These are phyloP conservation scores for Pseudonitzschia multistriata DNA, from an alignment of 108 stramenopile genomes.

Conservation along the genomic window DNA sequence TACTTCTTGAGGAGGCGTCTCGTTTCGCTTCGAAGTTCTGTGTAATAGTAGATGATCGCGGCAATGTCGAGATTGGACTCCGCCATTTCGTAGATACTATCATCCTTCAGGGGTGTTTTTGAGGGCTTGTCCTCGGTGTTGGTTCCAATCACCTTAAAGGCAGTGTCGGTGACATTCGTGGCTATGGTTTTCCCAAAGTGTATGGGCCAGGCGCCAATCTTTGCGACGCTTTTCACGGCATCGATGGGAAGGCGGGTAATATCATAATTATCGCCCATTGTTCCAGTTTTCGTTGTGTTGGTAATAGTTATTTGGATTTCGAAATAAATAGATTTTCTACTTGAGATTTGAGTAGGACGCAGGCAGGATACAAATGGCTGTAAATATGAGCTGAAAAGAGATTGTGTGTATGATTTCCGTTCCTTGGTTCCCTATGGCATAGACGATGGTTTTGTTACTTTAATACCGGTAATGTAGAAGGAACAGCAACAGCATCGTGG, in stretches of 20 bases:
- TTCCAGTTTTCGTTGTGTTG: background rate
- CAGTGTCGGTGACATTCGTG: background rate
- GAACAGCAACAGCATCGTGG: too few species aligned
- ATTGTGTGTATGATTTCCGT: too few species aligned
- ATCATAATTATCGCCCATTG: too few species aligned
- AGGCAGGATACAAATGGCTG: too few species aligned
- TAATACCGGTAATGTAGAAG: too few species aligned
- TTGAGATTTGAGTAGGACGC: too few species aligned
- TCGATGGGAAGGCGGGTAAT: background rate
- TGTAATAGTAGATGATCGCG: background rate
- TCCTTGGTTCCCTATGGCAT: too few species aligned
- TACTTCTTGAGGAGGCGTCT: background rate
- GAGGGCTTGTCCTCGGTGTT: background rate
- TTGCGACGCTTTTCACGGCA: background rate
- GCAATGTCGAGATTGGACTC: background rate
- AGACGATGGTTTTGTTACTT: too few species aligned
- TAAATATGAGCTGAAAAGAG: too few species aligned
- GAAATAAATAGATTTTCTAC: too few species aligned
- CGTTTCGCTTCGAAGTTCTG: background rate
- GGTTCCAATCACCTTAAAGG: background rate
- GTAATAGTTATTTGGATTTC: background rate
- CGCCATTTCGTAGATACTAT: slow-evolving; percentile 1
- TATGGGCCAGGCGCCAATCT: background rate
- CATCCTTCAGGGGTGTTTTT: background rate
- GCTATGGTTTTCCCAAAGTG: slow-evolving; percentile 1